Base-by-base conservation (phyloP, 1,284 basidiomycete species). In the Cystobasidium slooffiae region DNA sequence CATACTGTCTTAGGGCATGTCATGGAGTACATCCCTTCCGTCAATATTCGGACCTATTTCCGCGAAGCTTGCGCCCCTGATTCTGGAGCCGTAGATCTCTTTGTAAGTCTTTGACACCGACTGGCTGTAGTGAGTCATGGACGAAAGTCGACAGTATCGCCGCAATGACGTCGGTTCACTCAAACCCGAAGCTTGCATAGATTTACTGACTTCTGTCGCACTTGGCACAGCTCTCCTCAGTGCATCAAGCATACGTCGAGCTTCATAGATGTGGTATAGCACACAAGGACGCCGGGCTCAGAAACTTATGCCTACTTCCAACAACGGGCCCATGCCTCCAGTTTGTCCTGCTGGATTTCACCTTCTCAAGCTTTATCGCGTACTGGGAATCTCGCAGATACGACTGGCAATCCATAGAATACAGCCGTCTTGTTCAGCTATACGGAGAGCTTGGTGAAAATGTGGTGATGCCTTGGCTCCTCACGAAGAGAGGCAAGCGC, bases 11-110 rank as follows among this genome's bases (percentile, higher is more conserved):
- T 61, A 9, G 58, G 24, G 2, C 58, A 61, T 41, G 58, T 41
- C 5, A 61, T 61, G 58, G 58, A 61, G 22, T 61, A 61, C 12
- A 31, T 61, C 16, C 58, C 58, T 9, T 16, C 58, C 20, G 5
- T 39, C 24, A 22, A 61, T 44, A 41, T 61, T 31, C 14, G 31
- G 12, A 12, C 2, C 3, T 56, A 56, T 20, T 9, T 56, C 7
- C 12, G 10, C 14, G 20, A 56, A 49, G 46, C 46, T 6, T 49
- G 46, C 6, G n/a, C n/a, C 2, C 46, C 46, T 8, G 46, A 47
- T 18, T 8, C 46, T 18, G 18, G 8, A 9, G 46, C 46, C 46
- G 9, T 47, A 47, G 18, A 47, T 18, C 8, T 47, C 18, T 47
- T 47, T 18, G 46, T 47, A 47, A 47, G 46, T 8, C 46, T 9